Base-by-base conservation (phyloP, 495 filamentous ascomycete genomes). In the Penicillium flavigenum region DNA sequence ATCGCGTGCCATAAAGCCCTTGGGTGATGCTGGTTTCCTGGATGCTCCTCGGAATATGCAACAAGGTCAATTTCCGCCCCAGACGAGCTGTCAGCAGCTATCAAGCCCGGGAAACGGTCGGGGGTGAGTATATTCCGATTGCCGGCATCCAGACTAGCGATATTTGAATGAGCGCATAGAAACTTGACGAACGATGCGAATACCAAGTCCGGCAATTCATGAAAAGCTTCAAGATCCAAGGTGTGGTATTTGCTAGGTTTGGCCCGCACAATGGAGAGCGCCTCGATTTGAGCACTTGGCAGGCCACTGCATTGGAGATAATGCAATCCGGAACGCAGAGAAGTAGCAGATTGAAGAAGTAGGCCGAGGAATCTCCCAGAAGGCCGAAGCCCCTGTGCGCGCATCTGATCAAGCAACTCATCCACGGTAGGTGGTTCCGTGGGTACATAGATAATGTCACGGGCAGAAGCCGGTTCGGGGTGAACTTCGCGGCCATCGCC, bases 401-500 rank as follows among this genome's bases (percentile, higher is more conserved):
- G 61, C 80, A 89, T 87, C 53, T 79, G 68, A 5, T 78, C 60
- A 31, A 82, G 73, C 26, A 90, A 74, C 11, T 78, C 75, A 19
- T 83, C 70, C 8, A 82, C 39, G 0, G 75, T 75, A 3, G 87
- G 88, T 16, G 84, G 77, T 43, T 80, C 76, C 10, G 73, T 76
- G 20, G 68, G 71, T 16, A 86, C 74, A 70, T 86, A 87, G 0
- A 85, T 79, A 20, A 80, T 66, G 51, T 88, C 80, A 10, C 81
- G 72, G 19, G 81, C 82, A 16, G 80, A 86, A 7, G 72, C 65
- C 14, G 85, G 82, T 48, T 81, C 78, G 1, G 82, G 70, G 36
- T 77, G 70, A 26, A 84, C 73, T 65, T 89, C 86, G 51, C 68
- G 76, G 3, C 74, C 77, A 66, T 90, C 87, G 2, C 87, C 87